Evolutionary conservation across 116 monocot genomes (phyloP).

Genomic region (Papilionanthe hybrid): DNA sequence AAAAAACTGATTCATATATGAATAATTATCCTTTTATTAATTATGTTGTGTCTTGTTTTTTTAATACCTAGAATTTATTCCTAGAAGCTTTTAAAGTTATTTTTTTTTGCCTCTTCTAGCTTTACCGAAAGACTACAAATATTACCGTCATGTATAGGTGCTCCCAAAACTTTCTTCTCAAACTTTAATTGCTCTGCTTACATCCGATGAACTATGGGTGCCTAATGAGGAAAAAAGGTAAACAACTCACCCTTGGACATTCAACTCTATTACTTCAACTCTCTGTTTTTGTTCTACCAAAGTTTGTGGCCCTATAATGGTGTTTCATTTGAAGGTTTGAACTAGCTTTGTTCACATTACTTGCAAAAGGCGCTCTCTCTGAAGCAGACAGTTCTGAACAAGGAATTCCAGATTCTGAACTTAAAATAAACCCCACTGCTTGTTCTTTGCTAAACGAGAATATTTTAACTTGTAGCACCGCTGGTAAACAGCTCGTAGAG

Average conservation of each 20-base stretch:
- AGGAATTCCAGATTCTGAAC: slow-evolving; percentile 35
- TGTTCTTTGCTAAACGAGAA: slow-evolving; percentile 33
- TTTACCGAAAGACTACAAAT: background rate
- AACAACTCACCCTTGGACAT: background rate
- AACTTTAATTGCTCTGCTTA: slow-evolving; percentile 86
- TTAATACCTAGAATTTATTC: background rate
- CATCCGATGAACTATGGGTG: slow-evolving; percentile 96
- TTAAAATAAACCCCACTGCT: slow-evolving; percentile 9
- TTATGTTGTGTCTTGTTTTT: too few relatives aligned
- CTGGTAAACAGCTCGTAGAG: slow-evolving; percentile 30
- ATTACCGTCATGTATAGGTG: slow-evolving; percentile 37
- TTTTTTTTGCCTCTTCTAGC: background rate
- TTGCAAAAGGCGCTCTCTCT: slow-evolving; percentile 55
- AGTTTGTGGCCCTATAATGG: background rate
- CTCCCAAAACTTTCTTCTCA: slow-evolving; percentile 94
- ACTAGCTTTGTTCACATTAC: slow-evolving; percentile 71
- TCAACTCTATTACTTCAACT: slow-evolving; percentile 5
- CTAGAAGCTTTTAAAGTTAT: background rate
- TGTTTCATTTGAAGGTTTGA: slow-evolving; percentile 61
- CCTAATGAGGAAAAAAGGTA: slow-evolving; percentile 97
- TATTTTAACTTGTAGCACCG: slow-evolving; percentile 14
- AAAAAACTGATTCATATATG: background rate
- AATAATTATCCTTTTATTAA: background rate
- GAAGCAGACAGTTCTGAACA: slow-evolving; percentile 39
- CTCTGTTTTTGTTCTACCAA: slow-evolving; percentile 7